Conservation (phyloP, 768 basidiomycete species). For the Boletus reticulatus region DNA sequence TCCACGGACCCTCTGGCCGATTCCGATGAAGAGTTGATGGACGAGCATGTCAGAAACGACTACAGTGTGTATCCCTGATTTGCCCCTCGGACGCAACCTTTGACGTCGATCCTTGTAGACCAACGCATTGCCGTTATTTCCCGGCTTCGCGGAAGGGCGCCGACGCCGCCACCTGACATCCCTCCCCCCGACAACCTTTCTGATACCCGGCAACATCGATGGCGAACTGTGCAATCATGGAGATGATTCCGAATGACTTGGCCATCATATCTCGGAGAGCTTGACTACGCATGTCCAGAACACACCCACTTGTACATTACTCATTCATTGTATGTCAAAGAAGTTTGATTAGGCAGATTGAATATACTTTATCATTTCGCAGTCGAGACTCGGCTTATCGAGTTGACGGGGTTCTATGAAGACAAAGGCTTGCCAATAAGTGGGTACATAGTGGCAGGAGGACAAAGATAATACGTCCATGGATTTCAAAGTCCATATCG, state of each 20-base stretch:
- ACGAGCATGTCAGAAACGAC: constrained; percentile 61
- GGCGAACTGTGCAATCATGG: constrained; percentile 39
- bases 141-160: constrained; percentile 49
- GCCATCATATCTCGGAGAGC: not conserved
- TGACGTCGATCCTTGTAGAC: constrained; percentile 30
- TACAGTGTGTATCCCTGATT: constrained; percentile 49
- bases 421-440: too few species aligned
- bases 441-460: not conserved
- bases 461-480: not conserved
- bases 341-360: not conserved
- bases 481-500: constrained; percentile 55
- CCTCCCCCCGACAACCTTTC: constrained; percentile 5
- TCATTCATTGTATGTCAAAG: not conserved
- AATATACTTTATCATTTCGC: too few species aligned
- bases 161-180: constrained; percentile 42
- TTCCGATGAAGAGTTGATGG: constrained; percentile 69
- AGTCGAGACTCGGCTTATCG: too few species aligned
- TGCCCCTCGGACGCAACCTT: not conserved
- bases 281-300: not conserved
- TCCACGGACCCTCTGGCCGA: constrained; percentile 65
- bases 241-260: constrained; percentile 17
- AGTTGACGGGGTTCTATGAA: too few species aligned
- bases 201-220: constrained; percentile 33
- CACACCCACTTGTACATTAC: constrained; percentile 7
- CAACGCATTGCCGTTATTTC: constrained; percentile 53